Percentiles rank a stretch among this genome's conserved stretches.
These are phyloP conservation scores for Thermoascus crustaceus DNA, from an alignment of 2,329 filamentous ascomycete species.

Conservation along the genomic window DNA sequence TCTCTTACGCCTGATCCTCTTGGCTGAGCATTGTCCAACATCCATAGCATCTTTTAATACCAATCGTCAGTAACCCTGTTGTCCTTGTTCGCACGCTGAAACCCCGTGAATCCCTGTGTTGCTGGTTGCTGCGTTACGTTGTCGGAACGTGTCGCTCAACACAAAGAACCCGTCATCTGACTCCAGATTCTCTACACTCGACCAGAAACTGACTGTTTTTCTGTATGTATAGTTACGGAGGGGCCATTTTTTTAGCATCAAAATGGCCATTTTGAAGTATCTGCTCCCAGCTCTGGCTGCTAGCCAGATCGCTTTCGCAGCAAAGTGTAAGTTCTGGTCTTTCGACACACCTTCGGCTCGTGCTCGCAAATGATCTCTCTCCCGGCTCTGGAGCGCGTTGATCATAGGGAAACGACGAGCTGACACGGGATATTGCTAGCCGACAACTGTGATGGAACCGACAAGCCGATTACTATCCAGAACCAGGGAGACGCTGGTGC, in stretches of 20 bases:
- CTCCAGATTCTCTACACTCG: not conserved
- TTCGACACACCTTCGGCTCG: too few relatives aligned
- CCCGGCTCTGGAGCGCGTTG: too few relatives aligned
- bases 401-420: too few relatives aligned
- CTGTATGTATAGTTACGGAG: too few relatives aligned
- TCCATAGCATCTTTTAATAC: constrained; percentile 6
- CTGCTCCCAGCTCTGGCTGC: constrained; percentile 49
- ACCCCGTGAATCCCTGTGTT: too few relatives aligned
- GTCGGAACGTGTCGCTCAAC: not conserved
- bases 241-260: constrained; percentile 2
- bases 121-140: not conserved
- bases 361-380: too few relatives aligned
- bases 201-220: too few relatives aligned
- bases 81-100: not conserved
- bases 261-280: constrained; percentile 49
- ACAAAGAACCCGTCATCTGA: not conserved
- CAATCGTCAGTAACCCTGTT: constrained; percentile 6
- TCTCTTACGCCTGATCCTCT: constrained; percentile 2
- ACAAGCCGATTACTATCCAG: constrained; percentile 41
- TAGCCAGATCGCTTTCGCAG: constrained; percentile 45
- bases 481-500: constrained; percentile 56
- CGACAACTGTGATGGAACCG: constrained; percentile 10
- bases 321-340: too few relatives aligned
- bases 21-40: constrained; percentile 5
- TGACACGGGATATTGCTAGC: too few relatives aligned